Conservation (phyloP, 2,329 filamentous ascomycete species). For the Aspergillus pseudotamarii region DNA sequence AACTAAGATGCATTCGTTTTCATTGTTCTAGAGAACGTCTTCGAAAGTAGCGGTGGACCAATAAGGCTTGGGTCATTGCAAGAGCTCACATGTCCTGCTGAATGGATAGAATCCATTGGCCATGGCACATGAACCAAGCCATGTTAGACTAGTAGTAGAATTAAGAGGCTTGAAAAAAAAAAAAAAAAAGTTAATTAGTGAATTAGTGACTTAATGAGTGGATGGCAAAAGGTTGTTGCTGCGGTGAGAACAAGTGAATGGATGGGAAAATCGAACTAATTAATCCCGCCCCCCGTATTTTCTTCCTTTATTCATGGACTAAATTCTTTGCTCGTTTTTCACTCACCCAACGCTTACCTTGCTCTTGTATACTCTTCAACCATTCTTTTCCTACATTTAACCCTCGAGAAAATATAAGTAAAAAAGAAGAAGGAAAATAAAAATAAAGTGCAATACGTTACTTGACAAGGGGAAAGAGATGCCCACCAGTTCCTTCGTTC, state of each 20-base stretch:
- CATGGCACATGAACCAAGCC: background rate
- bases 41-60: background rate
- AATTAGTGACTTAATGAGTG: no score
- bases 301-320: background rate
- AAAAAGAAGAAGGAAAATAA: background rate
- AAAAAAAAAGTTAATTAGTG: no score
- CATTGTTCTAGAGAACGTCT: background rate
- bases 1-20: background rate
- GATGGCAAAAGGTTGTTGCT: background rate
- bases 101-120: background rate
- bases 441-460: background rate
- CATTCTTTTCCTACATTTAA: background rate
- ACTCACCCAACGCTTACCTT: background rate
- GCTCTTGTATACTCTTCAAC: background rate
- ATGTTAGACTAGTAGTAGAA: background rate
- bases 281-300: conserved; percentile 4
- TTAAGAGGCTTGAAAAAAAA: no score
- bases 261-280: background rate
- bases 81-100: background rate
- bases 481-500: conserved; percentile 35
- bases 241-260: background rate
- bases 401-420: background rate
- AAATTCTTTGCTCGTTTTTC: background rate
- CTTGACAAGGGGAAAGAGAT: conserved; percentile 19
- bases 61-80: background rate